A percentile compares a stretch with the other conserved stretches of the same genome.
phyloP scores from a whole-genome alignment of 2,329 filamentous ascomycete genomes.

The Neonectria ditissima region DNA sequence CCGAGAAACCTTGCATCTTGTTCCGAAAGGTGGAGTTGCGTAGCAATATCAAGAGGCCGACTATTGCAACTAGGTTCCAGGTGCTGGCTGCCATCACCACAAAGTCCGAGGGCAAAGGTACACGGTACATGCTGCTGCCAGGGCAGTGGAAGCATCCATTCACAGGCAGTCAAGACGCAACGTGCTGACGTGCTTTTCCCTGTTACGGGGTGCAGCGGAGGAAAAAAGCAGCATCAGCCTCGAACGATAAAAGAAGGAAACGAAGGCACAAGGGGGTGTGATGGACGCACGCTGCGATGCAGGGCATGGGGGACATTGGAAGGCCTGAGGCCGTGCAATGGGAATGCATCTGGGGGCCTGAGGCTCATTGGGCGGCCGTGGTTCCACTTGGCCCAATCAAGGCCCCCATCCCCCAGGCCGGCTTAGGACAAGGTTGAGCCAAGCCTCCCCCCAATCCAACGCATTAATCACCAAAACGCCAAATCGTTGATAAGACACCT shows the following conservation, averaged over 20 bases:
- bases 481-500: slow-evolving; percentile 39
- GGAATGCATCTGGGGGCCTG: not conserved
- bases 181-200: not conserved
- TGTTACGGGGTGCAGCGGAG: not conserved
- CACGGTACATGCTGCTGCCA: not conserved
- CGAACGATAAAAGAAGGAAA: not conserved
- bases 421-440: slow-evolving; percentile 6
- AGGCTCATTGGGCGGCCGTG: slow-evolving; percentile 1
- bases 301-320: slow-evolving; percentile 1
- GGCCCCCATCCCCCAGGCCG: not conserved
- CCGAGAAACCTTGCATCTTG: slow-evolving; percentile 14
- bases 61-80: not conserved
- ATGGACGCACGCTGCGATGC: not conserved
- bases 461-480: slow-evolving; percentile 42
- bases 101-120: not conserved
- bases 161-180: not conserved
- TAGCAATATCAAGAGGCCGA: not conserved
- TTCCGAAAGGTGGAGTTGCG: not conserved
- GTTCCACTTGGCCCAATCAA: not conserved
- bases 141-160: not conserved
- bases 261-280: not conserved
- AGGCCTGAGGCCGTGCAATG: not conserved
- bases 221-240: not conserved
- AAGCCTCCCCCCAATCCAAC: slow-evolving; percentile 1
- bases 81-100: too few relatives aligned